Evolutionary conservation across 2,329 filamentous ascomycete genomes (phyloP).

Genomic region (Rachicladosporium sp.): DNA sequence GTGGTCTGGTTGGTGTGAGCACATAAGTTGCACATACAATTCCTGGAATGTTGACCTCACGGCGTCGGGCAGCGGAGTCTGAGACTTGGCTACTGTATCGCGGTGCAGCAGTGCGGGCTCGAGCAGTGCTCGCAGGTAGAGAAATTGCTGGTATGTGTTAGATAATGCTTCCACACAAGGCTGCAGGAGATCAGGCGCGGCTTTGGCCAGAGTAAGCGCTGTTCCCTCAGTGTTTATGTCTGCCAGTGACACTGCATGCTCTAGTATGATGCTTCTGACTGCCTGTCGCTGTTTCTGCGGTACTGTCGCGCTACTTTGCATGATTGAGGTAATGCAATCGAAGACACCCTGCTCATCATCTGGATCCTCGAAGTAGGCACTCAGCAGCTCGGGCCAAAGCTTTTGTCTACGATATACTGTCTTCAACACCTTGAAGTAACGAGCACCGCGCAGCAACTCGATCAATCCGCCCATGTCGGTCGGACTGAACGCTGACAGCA

Average conservation of each 20-base stretch:
- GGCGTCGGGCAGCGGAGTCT: conserved; percentile 10
- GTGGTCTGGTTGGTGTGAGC: conserved; percentile 65
- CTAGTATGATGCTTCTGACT: conserved; percentile 53
- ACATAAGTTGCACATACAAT: conserved; percentile 82
- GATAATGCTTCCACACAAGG: conserved; percentile 50
- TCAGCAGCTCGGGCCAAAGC: conserved; percentile 65
- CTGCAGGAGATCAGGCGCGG: conserved; percentile 54
- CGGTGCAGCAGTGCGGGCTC: conserved; percentile 40
- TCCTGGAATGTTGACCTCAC: conserved; percentile 51
- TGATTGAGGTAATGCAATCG: conserved; percentile 61
- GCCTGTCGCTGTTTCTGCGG: conserved; percentile 59
- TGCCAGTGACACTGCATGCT: conserved; percentile 54
- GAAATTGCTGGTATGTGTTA: conserved; percentile 54
- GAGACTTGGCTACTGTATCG: conserved; percentile 18
- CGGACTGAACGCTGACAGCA: conserved; percentile 86
- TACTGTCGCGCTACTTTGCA: conserved; percentile 52
- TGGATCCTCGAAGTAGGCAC: conserved; percentile 74
- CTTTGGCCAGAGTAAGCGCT: conserved; percentile 51
- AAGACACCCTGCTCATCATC: conserved; percentile 67
- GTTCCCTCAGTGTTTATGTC: conserved; percentile 53
- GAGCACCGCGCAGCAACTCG: conserved; percentile 62
- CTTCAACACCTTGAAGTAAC: conserved; percentile 86
- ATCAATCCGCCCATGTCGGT: conserved; percentile 67
- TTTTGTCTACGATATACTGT: conserved; percentile 70
- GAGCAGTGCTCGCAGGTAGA: conserved; percentile 65